Base-by-base conservation (phyloP, 1,284 basidiomycete genomes). In the Marasmius fiardii region DNA sequence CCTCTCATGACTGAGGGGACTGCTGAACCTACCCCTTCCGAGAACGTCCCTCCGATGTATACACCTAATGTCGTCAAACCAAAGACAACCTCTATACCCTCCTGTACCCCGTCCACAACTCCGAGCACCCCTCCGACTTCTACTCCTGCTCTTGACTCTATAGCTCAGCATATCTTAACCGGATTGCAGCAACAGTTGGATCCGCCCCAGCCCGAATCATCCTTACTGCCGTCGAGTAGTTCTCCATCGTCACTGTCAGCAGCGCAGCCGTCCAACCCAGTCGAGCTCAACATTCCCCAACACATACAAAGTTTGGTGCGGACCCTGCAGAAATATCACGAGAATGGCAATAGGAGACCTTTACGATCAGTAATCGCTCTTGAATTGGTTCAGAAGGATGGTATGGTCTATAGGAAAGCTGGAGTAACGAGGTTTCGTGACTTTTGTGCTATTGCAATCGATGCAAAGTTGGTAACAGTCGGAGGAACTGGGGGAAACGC, bases 361-460 rank as follows among this genome's bases (percentile, higher is more conserved):
- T 64, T 70, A 5, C 74, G 80, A 33, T 74, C 77, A 10, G 60
- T 41, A 7, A 63, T 85, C 18, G 75, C 72, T 2, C 0, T 65
- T 4, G 69, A 69, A 18, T 65, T 85, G 1, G 47, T 68, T 16
- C 66, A 69, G 31, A 58, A 63, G 4, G 68, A 75, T 52, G 64
- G 65, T 18, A 59, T 60, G 16, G 67, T 74, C 5, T 85, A 80
- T 61, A 61, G 64, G 57, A 68, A 68, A 12, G 77, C 73, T 0
- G 77, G 77, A 12, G 74, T 74, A 31, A 58, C 64, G 1, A 72
- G 61, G 41, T 83, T 83, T 61, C 72, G 68, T 48, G 67, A 77
- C 26, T 85, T 81, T 58, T 61, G 69, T 8, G 63, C 64, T 12
- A 57, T 78, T 24, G 83, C 83, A 12, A 71, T 76, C 60, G 62